Evolutionary conservation across 371 early-diverging fungal species (phyloP), one percentile per base, ranked within the genome.

Genomic region (Dichotomocladium elegans): DNA sequence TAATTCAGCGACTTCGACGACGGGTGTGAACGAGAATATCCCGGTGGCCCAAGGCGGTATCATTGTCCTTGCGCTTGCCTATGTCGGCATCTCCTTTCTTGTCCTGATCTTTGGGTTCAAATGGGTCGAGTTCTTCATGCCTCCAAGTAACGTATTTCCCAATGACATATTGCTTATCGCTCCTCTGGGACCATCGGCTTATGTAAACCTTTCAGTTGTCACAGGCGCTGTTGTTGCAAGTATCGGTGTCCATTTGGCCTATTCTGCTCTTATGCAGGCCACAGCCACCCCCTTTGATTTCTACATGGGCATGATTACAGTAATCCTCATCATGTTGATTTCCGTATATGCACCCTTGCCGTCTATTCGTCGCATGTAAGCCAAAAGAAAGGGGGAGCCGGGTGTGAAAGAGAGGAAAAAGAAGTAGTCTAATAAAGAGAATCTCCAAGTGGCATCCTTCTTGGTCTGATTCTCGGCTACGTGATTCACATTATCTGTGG

Each of bases 131-230:
- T 51, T 66, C 30, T 50, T 80, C 15, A 70, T 83, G 75, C 84
- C 84, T 50, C 82, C 82, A 22, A 70, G 75, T 74, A 66, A 53
- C n/a, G n/a, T n/a, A n/a, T n/a, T n/a, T n/a, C n/a, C n/a, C n/a
- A n/a, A n/a, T n/a, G n/a, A n/a, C n/a, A n/a, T n/a, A n/a, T n/a
- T n/a, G n/a, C n/a, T n/a, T n/a, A n/a, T n/a, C n/a, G n/a, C n/a
- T n/a, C n/a, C n/a, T n/a, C n/a, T n/a, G n/a, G n/a, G n/a, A n/a
- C n/a, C n/a, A 55, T 17, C 1, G 3, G 17, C 21, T 14, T 10
- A 28, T 21, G 21, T 10, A 15, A 11, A 6, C 3, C 15, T 0
- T 15, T 24, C 30, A 61, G 77, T 81, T n/a, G 80, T 80, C 7
- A 79, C 81, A 2, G 83, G 83, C 24, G 66, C 78, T 12, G 72